phyloP scores from a whole-genome alignment of 2,329 filamentous ascomycete species.

The Corniculantispora saksenae region DNA sequence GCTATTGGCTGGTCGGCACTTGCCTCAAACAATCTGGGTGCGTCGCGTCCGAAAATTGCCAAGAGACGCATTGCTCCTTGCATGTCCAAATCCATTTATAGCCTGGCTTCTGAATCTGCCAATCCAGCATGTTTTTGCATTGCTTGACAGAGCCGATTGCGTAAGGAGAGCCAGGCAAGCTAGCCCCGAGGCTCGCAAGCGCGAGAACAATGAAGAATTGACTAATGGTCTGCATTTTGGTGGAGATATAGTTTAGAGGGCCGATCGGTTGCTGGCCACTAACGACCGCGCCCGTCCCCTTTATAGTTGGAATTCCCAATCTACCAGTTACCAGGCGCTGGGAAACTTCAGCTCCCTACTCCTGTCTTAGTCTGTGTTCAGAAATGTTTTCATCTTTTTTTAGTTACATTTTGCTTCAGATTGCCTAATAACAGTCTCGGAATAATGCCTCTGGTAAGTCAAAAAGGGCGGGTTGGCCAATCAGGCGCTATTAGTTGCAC shows the following conservation, averaged over 20 bases:
- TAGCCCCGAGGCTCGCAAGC: background rate
- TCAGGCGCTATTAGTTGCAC: background rate
- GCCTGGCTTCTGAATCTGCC: constrained; percentile 1
- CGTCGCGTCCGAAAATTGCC: background rate
- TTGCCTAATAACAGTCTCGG: background rate
- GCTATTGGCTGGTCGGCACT: background rate
- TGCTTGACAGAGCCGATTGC: background rate
- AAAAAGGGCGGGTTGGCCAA: background rate
- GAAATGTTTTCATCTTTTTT: background rate
- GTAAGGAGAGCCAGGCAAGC: background rate
- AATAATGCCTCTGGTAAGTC: background rate
- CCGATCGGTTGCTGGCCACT: no score
- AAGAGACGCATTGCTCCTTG: background rate
- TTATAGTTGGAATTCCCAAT: no score
- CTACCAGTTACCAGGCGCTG: background rate
- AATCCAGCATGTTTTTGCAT: background rate
- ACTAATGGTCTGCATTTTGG: background rate
- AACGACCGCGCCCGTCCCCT: no score
- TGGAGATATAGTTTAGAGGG: no score
- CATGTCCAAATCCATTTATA: constrained; percentile 7
- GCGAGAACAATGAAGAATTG: background rate
- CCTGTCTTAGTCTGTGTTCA: background rate
- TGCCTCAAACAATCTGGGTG: background rate
- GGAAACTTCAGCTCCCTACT: background rate
- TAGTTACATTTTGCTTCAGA: background rate